Evolutionary conservation across 1,284 basidiomycete genomes (phyloP).

Genomic region (Crucibulum parvulum): DNA sequence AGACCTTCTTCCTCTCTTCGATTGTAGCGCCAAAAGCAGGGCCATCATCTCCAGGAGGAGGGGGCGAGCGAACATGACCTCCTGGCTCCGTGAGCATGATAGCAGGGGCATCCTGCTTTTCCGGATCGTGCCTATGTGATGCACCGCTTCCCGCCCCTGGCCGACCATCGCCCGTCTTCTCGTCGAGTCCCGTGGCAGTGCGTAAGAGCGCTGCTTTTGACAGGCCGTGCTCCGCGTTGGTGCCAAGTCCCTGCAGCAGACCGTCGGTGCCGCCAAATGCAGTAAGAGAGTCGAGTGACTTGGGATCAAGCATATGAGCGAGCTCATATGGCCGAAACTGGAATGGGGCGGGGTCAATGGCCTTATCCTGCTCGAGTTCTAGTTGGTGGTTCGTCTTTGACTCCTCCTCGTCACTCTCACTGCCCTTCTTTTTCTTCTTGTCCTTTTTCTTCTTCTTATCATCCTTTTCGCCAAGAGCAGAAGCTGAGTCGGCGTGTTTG

Average conservation of each 20-base stretch:
- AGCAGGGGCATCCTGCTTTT: constrained; percentile 37
- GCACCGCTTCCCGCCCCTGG: constrained; percentile 41
- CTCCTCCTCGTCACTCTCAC: constrained; percentile 34
- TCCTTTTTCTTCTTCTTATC: constrained; percentile 15
- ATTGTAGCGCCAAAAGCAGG: constrained; percentile 61
- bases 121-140: constrained; percentile 50
- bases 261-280: constrained; percentile 79
- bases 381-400: constrained; percentile 39
- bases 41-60: constrained; percentile 30
- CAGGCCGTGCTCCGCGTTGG: constrained; percentile 67
- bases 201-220: constrained; percentile 25
- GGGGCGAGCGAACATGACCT: constrained; percentile 8
- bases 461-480: constrained; percentile 15
- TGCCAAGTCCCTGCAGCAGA: constrained; percentile 80
- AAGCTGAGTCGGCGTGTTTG: constrained; percentile 14
- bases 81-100: constrained; percentile 54
- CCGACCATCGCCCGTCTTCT: constrained; percentile 2
- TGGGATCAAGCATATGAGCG: constrained; percentile 91
- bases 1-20: constrained; percentile 76
- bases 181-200: constrained; percentile 4
- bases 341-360: constrained; percentile 78
- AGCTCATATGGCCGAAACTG: constrained; percentile 77
- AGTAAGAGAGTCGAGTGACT: constrained; percentile 73
- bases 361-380: constrained; percentile 60
- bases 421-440: constrained; percentile 34